A percentile compares a stretch with the other conserved stretches of the same genome.
These are phyloP conservation scores for Thelonectria olida DNA, from an alignment of 2,329 filamentous ascomycete genomes.

Conservation along the genomic window DNA sequence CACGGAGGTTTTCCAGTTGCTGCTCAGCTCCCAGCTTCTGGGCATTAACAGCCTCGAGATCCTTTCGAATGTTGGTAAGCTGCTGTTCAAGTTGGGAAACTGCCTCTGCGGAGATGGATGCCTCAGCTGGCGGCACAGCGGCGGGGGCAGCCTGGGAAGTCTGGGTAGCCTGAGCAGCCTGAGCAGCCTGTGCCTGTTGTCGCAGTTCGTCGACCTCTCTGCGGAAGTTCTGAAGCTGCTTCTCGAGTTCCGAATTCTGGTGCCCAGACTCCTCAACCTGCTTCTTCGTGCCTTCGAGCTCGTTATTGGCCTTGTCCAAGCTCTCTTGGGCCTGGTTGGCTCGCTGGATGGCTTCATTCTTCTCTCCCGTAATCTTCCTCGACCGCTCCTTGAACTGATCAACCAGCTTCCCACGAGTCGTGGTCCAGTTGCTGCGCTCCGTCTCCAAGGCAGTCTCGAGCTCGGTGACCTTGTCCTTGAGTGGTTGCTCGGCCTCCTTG, in stretches of 20 bases:
- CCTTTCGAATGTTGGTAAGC: constrained; percentile 59
- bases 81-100: constrained; percentile 59
- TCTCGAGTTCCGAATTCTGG: constrained; percentile 50
- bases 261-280: constrained; percentile 43
- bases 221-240: constrained; percentile 55
- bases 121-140: constrained; percentile 45
- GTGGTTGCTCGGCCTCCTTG: constrained; percentile 58
- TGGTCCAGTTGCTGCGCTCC: constrained; percentile 64
- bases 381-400: constrained; percentile 72
- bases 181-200: constrained; percentile 47
- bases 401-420: constrained; percentile 62
- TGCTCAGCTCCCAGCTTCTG: constrained; percentile 76
- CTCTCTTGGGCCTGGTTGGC: constrained; percentile 62
- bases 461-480: constrained; percentile 64
- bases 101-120: constrained; percentile 57
- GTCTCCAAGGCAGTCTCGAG: constrained; percentile 61
- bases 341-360: constrained; percentile 60
- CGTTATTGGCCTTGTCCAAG: constrained; percentile 58
- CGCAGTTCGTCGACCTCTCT: constrained; percentile 51
- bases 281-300: constrained; percentile 62
- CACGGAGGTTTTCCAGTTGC: constrained; percentile 63
- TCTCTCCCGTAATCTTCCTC: constrained; percentile 63
- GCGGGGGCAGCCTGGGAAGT: constrained; percentile 51
- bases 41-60: constrained; percentile 71
- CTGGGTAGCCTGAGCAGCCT: constrained; percentile 46